Base-by-base conservation (phyloP, 768 basidiomycete species). In the Panellus pusillus region DNA sequence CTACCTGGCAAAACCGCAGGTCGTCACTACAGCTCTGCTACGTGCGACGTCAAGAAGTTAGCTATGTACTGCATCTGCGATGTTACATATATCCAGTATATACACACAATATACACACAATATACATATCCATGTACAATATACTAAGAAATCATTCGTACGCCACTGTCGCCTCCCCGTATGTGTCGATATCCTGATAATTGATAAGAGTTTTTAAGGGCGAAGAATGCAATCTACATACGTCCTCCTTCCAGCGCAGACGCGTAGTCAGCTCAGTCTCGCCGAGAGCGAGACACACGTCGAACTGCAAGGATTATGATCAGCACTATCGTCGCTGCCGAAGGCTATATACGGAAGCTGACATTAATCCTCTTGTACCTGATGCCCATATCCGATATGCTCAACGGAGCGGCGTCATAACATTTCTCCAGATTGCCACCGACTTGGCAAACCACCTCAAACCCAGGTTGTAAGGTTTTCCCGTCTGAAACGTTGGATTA, bases 231-330 rank as follows among this genome's bases (percentile, higher is more conserved):
- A 35, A 35, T 3, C 14, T 35, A 14, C 58, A 9, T 39, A 64
- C 63, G 9, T 58, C 28, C 31, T 60, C 61, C 17, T 49, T 36
- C 63, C 63, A 64, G 1, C 61, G 51, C 31, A 64, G 27, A 14
- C 61, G 58, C 1, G 63, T 61, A 2, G 54, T 54, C 13, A 64
- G 36, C 39, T 64, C 63, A 0, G 63, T 64, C n/a, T 57, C 61
- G 1, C 63, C 63, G 20, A 64, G 14, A 14, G 36, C 20, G 6
- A 64, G 47, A 47, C 63, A 64, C 2, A 64, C 55, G 0, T 55
- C 49, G 18, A 60, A 64, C 61, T 64, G 29, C 9, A 17, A 31
- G 18, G 20, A 18, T 13, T 18, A 8, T 17, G 15, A 24, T 24
- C 24, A 24, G 24, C 3, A 24, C 24, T 6, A 6, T 6, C 24